Evolutionary conservation across 1,284 basidiomycete genomes (phyloP).

Genomic region (Tilletia horrida): DNA sequence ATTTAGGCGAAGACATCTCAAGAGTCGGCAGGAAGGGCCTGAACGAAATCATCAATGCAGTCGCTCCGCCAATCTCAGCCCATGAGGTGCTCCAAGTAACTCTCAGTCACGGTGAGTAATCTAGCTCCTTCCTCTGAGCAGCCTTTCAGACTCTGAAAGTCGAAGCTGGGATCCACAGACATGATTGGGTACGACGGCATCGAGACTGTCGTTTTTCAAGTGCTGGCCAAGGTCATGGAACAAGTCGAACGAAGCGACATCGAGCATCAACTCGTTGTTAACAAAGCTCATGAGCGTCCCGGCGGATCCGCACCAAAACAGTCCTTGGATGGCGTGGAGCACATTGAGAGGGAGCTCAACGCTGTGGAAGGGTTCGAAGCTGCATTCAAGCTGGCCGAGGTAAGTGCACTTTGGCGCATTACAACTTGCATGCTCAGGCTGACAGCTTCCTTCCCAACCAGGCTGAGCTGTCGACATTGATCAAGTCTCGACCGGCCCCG

Average conservation of each 20-base stretch:
- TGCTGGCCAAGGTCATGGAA: conserved; percentile 48
- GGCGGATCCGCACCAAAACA: conserved; percentile 29
- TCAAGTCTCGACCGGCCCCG: conserved; percentile 60
- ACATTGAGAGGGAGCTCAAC: conserved; percentile 66
- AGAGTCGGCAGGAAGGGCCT: conserved; percentile 45
- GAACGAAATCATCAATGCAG: conserved; percentile 81
- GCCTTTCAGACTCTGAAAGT: neutral
- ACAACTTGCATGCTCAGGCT: neutral
- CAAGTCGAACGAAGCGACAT: conserved; percentile 32
- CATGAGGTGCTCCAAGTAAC: conserved; percentile 96
- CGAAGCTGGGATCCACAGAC: conserved; percentile 23
- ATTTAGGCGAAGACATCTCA: conserved; percentile 38
- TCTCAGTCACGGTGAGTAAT: conserved; percentile 72
- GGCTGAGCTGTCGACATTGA: conserved; percentile 72
- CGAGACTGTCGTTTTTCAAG: conserved; percentile 81
- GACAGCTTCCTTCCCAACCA: conserved; percentile 17
- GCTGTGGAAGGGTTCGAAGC: conserved; percentile 77
- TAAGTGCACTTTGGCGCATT: conserved; percentile 38
- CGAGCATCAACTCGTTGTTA: conserved; percentile 46
- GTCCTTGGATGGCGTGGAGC: conserved; percentile 7
- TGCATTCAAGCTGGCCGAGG: conserved; percentile 76
- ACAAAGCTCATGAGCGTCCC: conserved; percentile 35
- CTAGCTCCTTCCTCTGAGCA: neutral
- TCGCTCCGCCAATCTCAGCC: conserved; percentile 94
- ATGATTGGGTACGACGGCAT: conserved; percentile 95